Evolutionary conservation across 108 stramenopile species (phyloP), one percentile per base, ranked within the genome.

Genomic region (Bacterosira constricta): DNA sequence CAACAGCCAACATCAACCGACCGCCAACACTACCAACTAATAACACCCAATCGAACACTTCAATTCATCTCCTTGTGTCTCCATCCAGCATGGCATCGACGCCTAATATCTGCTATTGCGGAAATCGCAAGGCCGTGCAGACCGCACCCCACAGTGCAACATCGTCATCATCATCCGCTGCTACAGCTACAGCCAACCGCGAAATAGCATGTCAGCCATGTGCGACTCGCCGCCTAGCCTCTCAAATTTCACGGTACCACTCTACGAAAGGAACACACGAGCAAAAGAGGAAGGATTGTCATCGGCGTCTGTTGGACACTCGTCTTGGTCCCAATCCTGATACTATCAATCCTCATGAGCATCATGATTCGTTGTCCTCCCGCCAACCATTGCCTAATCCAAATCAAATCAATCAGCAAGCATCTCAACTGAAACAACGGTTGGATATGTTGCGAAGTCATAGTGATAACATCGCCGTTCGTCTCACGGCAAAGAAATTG

Each of bases 301-400:
- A 26, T 18, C 62, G 41, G 1, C 72, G 72, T 21, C 55, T 73
- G 1, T 42, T 73, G 44, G 42, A 35, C 12, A 73, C 63, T 25
- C 72, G 72, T 5, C 42, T 73, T 44, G n/a, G n/a, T n/a, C n/a
- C n/a, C n/a, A n/a, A n/a, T n/a, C n/a, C n/a, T n/a, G n/a, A n/a
- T n/a, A n/a, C n/a, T n/a, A n/a, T n/a, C n/a, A n/a, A n/a, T n/a
- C n/a, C n/a, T n/a, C n/a, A n/a, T n/a, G n/a, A n/a, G n/a, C n/a
- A n/a, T n/a, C n/a, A n/a, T n/a, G n/a, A n/a, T n/a, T n/a, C n/a
- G n/a, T n/a, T n/a, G n/a, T n/a, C n/a, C n/a, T n/a, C n/a, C n/a
- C n/a, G n/a, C n/a, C n/a, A n/a, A 27, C 5, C 72, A 29, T 17
- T 73, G 30, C 73, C 73, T 17, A 64, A 74, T 56, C 73, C 74